phyloP scores from a whole-genome alignment of 352 stramenopile species.

The Elongisporangium senticosum region DNA sequence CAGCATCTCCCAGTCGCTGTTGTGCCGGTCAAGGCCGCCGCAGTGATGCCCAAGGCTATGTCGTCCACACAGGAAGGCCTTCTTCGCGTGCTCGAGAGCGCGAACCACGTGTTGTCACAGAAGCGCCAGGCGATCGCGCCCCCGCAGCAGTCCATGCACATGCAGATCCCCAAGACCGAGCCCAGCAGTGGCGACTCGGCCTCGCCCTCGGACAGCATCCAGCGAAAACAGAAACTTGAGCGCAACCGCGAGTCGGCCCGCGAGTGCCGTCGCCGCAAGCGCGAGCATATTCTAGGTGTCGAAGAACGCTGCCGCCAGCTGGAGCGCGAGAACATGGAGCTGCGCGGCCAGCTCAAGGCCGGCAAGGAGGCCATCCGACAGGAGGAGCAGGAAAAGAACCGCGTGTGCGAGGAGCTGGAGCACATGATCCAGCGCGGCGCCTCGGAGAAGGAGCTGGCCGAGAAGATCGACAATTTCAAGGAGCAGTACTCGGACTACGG shows the following conservation, averaged over 20 bases:
- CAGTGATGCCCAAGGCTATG: constrained; percentile 26
- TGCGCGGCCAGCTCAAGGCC: constrained; percentile 85
- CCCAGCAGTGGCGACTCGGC: constrained; percentile 40
- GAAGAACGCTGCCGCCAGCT: constrained; percentile 77
- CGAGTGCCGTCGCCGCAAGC: constrained; percentile 88
- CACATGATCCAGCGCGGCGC: constrained; percentile 76
- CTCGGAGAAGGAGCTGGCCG: constrained; percentile 85
- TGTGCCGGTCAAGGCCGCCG: constrained; percentile 6
- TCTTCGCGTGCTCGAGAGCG: constrained; percentile 64
- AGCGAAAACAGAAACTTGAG: constrained; percentile 85
- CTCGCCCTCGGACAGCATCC: constrained; percentile 30
- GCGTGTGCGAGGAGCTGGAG: constrained; percentile 76
- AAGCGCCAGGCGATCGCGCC: constrained; percentile 38
- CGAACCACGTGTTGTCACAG: constrained; percentile 61
- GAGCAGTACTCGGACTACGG: constrained; percentile 92
- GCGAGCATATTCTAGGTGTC: constrained; percentile 74
- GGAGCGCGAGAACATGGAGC: constrained; percentile 90
- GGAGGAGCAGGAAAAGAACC: constrained; percentile 83
- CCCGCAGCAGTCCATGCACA: constrained; percentile 2
- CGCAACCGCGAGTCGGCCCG: constrained; percentile 89
- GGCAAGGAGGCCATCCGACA: constrained; percentile 84
- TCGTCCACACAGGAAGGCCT: constrained; percentile 55
- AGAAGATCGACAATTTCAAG: constrained; percentile 95
- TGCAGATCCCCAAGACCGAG: constrained; percentile 49
- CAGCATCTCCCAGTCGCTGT: constrained; percentile 1